phyloP scores from a whole-genome alignment of 805 yeast genomes.

The Lachancea nothofagi region DNA sequence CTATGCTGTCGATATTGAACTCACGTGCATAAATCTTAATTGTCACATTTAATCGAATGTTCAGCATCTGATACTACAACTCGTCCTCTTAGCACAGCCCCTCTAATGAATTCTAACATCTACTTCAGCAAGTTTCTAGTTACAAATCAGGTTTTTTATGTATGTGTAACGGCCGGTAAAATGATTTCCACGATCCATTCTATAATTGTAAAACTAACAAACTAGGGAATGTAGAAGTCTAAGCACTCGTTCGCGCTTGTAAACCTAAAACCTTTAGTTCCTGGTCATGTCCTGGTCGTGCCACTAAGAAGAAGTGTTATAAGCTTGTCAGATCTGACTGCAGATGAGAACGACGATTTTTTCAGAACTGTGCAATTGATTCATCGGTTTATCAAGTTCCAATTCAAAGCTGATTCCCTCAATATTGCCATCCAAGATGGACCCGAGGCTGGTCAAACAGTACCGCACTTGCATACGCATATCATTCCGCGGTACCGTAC shows the following conservation, averaged over 20 bases:
- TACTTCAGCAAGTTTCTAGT: constrained; percentile 32
- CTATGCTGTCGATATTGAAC: too few species aligned
- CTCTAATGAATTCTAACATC: constrained; percentile 14
- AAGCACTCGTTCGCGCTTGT: constrained; percentile 77
- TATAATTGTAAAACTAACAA: too few species aligned
- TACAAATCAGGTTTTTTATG: constrained; percentile 33
- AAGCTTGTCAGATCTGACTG: constrained; percentile 61
- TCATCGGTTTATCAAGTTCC: constrained; percentile 56
- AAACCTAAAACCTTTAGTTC: constrained; percentile 84
- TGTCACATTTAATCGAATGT: too few species aligned
- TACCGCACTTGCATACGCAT: constrained; percentile 93
- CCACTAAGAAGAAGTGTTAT: constrained; percentile 63
- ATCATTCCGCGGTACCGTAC: constrained; percentile 72
- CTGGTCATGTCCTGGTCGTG: constrained; percentile 89
- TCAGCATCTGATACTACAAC: neutral
- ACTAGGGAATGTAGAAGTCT: constrained; percentile 39
- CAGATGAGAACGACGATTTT: constrained; percentile 71
- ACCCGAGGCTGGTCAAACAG: constrained; percentile 91
- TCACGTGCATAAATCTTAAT: too few species aligned
- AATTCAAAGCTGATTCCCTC: constrained; percentile 73
- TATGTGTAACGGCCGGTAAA: constrained; percentile 9
- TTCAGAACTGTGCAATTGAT: constrained; percentile 69
- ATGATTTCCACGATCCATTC: too few species aligned
- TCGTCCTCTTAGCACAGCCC: too few species aligned
- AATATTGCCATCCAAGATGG: constrained; percentile 97